Evolutionary conservation across 805 yeast species (phyloP).

Genomic region (Phaffomyces antillensis): DNA sequence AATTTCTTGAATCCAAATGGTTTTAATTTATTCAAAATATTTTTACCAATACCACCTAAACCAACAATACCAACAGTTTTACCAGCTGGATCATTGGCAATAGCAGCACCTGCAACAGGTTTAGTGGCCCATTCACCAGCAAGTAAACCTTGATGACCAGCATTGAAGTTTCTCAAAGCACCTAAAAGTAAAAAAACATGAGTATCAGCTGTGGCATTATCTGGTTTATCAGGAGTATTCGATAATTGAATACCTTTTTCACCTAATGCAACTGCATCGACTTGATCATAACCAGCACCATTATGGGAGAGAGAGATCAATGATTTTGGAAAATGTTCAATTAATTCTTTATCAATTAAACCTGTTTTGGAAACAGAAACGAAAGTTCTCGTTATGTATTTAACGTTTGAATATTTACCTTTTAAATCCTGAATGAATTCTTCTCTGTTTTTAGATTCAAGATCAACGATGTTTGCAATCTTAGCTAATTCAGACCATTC

Average conservation of each 20-base stretch:
- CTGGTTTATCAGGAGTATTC: constrained; percentile 60
- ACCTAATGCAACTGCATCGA: constrained; percentile 48
- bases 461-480: constrained; percentile 38
- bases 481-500: constrained; percentile 56
- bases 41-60: constrained; percentile 86
- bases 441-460: constrained; percentile 31
- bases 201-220: constrained; percentile 65
- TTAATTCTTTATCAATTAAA: constrained; percentile 55
- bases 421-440: constrained; percentile 29
- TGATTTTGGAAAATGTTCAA: constrained; percentile 44
- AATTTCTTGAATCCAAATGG: constrained; percentile 74
- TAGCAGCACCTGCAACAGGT: constrained; percentile 47
- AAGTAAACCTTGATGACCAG: constrained; percentile 46
- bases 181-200: constrained; percentile 58
- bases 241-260: constrained; percentile 54
- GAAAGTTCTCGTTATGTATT: constrained; percentile 45
- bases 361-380: constrained; percentile 49
- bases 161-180: constrained; percentile 60
- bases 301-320: constrained; percentile 49
- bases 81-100: constrained; percentile 72
- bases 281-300: constrained; percentile 77
- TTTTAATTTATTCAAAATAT: constrained; percentile 59
- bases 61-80: constrained; percentile 77
- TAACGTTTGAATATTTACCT: constrained; percentile 25
- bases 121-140: constrained; percentile 55